Evolutionary conservation across 2,329 filamentous ascomycete species (phyloP).

Genomic region (Aspergillus caelatus): DNA sequence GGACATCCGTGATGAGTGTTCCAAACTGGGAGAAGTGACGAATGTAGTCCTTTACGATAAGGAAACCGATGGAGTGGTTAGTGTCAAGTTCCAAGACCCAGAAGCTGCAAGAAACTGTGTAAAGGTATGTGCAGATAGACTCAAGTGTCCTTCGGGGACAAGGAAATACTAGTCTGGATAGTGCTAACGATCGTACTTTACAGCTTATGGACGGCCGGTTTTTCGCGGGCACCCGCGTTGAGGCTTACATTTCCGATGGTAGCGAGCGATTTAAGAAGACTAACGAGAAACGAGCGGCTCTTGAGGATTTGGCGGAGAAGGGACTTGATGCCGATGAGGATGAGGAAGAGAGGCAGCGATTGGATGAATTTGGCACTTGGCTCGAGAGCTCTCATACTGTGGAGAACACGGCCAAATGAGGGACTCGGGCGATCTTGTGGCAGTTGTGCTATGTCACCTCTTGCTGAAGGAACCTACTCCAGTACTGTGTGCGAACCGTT

Average conservation of each 20-base stretch:
- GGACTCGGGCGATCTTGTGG: not conserved
- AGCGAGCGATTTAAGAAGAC: conserved; percentile 74
- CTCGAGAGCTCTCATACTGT: conserved; percentile 38
- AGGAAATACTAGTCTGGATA: not conserved
- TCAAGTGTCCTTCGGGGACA: not conserved
- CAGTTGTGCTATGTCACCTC: not conserved
- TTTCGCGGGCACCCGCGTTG: conserved; percentile 72
- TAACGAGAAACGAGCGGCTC: conserved; percentile 47
- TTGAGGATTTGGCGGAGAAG: conserved; percentile 52
- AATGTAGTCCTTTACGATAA: conserved; percentile 90
- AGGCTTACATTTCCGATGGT: conserved; percentile 71
- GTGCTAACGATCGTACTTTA: conserved; percentile 10
- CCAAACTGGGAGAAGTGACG: conserved; percentile 82
- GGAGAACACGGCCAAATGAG: conserved; percentile 30
- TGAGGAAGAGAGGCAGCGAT: conserved; percentile 47
- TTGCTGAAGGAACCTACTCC: not conserved
- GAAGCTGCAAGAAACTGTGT: conserved; percentile 75
- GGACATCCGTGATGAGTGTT: conserved; percentile 87
- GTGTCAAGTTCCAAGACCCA: conserved; percentile 75
- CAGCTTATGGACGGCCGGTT: conserved; percentile 76
- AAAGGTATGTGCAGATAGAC: conserved; percentile 35
- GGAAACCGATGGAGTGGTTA: conserved; percentile 81
- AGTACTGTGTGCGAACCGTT: not conserved
- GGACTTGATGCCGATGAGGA: conserved; percentile 44
- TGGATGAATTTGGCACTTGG: conserved; percentile 55